phyloP scores from a whole-genome alignment of 2,329 filamentous ascomycete species.

The Claviceps africana region DNA sequence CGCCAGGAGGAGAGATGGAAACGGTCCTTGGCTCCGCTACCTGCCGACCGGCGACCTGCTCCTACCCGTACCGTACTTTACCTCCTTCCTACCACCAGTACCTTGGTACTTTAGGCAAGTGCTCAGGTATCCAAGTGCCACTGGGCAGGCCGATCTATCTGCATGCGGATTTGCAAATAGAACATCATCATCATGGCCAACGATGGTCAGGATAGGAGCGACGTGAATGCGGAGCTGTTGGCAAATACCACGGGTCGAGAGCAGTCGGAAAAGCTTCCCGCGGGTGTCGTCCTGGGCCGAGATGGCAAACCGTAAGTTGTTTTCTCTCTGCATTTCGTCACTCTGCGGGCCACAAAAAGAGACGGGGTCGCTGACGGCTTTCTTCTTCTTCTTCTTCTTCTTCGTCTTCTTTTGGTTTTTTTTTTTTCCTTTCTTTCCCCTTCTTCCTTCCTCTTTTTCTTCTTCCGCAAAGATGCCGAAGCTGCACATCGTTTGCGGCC shows the following conservation, averaged over 20 bases:
- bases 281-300: constrained; percentile 60
- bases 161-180: not conserved
- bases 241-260: constrained; percentile 13
- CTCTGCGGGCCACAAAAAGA: not conserved
- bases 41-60: too few relatives aligned
- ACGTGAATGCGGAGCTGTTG: constrained; percentile 10
- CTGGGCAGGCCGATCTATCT: not conserved
- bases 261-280: constrained; percentile 44
- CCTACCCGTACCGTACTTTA: too few relatives aligned
- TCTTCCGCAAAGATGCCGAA: constrained; percentile 17
- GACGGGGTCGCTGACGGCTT: not conserved
- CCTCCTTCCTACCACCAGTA: too few relatives aligned
- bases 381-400: not conserved
- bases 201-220: constrained; percentile 20
- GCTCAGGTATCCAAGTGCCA: not conserved
- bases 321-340: not conserved
- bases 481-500: constrained; percentile 18
- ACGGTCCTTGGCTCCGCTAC: too few relatives aligned
- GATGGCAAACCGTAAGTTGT: constrained; percentile 69
- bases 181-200: constrained; percentile 21
- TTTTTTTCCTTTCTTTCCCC: too few relatives aligned
- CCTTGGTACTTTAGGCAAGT: too few relatives aligned
- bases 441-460: too few relatives aligned
- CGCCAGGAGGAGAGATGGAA: too few relatives aligned
- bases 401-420: too few relatives aligned